Evolutionary conservation across 2,329 filamentous ascomycete species (phyloP).

Genomic region (Paradendryphiella salina): DNA sequence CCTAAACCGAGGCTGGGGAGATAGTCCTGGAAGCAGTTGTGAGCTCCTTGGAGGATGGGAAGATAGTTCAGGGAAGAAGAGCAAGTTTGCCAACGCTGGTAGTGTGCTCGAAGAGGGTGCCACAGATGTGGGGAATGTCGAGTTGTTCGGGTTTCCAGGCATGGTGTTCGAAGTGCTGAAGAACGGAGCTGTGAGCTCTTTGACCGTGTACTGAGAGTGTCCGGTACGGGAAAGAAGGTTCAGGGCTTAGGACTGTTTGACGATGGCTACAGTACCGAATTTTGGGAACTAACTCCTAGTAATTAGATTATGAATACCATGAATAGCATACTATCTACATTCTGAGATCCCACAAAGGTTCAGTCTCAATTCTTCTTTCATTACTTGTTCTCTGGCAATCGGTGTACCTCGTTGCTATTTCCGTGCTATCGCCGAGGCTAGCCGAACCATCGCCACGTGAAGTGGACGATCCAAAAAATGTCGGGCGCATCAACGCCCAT

Average conservation of each 20-base stretch:
- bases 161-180: slow-evolving; percentile 94
- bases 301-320: too few species aligned
- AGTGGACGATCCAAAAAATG: slow-evolving; percentile 19
- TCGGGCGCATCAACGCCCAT: slow-evolving; percentile 4
- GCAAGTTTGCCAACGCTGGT: slow-evolving; percentile 40
- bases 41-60: slow-evolving; percentile 70
- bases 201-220: slow-evolving; percentile 77
- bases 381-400: too few species aligned
- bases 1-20: slow-evolving; percentile 86
- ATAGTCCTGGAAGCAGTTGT: slow-evolving; percentile 86
- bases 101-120: slow-evolving; percentile 49
- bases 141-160: slow-evolving; percentile 90
- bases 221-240: too few species aligned
- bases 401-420: not conserved
- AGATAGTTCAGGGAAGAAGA: slow-evolving; percentile 55
- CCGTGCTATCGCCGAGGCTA: slow-evolving; percentile 16
- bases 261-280: too few species aligned
- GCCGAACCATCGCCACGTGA: slow-evolving; percentile 20
- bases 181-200: slow-evolving; percentile 84
- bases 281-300: too few species aligned
- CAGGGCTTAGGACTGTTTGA: too few species aligned
- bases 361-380: too few species aligned
- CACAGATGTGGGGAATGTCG: slow-evolving; percentile 69
- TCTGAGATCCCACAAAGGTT: too few species aligned
- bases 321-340: too few species aligned